phyloP scores from a whole-genome alignment of 1,284 basidiomycete genomes.

The Uromyces viciae-fabae region DNA sequence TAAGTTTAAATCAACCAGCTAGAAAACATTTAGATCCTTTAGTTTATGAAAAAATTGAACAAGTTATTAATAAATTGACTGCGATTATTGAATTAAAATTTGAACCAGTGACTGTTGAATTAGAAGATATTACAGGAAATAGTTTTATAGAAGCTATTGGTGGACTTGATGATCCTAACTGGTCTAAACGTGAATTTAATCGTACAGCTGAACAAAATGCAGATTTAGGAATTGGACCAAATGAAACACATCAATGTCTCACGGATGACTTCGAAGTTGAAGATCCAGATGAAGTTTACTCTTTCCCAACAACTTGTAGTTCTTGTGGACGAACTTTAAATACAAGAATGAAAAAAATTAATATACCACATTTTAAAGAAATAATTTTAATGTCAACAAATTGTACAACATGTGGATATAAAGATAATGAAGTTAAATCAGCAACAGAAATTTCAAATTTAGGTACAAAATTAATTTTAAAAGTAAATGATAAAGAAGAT shows the following conservation, averaged over 20 bases:
- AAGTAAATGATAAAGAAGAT: conserved; percentile 88
- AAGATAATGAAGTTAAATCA: conserved; percentile 96
- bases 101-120: conserved; percentile 72
- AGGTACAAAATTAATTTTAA: conserved; percentile 81
- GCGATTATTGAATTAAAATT: conserved; percentile 67
- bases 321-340: conserved; percentile 78
- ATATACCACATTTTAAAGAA: conserved; percentile 99
- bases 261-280: conserved; percentile 55
- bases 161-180: conserved; percentile 79
- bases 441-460: conserved; percentile 78
- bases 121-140: conserved; percentile 93
- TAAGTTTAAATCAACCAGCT: conserved; percentile 78
- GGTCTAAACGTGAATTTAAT: conserved; percentile 82
- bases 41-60: conserved; percentile 73
- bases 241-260: conserved; percentile 48
- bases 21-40: conserved; percentile 76
- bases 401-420: conserved; percentile 88
- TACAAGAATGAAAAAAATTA: conserved; percentile 93
- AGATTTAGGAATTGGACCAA: conserved; percentile 61
- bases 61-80: conserved; percentile 66
- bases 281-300: conserved; percentile 75
- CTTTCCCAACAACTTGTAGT: conserved; percentile 83
- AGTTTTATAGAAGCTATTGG: conserved; percentile 82
- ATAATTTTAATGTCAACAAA: conserved; percentile 98
- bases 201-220: conserved; percentile 81